phyloP scores from a whole-genome alignment of 257 asterid genomes.

The Rauvolfia tetraphylla region DNA sequence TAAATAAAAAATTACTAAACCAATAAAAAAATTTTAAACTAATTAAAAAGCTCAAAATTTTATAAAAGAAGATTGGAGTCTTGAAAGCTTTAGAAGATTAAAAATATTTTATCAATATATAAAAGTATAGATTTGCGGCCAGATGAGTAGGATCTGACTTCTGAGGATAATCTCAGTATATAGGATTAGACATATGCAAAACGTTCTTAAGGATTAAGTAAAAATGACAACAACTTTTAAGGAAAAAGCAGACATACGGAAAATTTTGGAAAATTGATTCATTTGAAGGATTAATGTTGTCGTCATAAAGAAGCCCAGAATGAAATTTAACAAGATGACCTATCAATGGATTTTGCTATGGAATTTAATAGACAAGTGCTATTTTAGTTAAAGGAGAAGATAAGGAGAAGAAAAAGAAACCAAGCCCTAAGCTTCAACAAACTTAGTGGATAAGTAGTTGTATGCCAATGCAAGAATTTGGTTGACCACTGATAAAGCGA shows the following conservation, averaged over 20 bases:
- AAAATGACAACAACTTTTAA: neutral
- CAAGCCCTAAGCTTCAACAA: neutral
- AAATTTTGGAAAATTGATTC: neutral
- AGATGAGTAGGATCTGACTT: too few species aligned
- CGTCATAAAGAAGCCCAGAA: neutral
- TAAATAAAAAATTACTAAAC: too few species aligned
- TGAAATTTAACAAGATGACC: neutral
- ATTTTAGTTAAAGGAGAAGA: neutral
- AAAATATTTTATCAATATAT: too few species aligned
- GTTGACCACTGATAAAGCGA: neutral
- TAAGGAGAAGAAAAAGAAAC: neutral
- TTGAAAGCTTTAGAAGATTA: too few species aligned
- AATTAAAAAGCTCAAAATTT: too few species aligned
- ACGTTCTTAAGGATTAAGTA: neutral
- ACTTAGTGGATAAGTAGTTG: conserved; percentile 8
- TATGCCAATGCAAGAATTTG: neutral
- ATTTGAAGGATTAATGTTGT: neutral
- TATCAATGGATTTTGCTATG: neutral
- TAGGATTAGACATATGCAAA: neutral
- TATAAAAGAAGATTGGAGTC: too few species aligned
- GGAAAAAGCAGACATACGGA: neutral
- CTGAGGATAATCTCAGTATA: too few species aligned
- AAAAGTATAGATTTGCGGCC: too few species aligned
- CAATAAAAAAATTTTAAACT: too few species aligned
- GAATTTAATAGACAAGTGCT: neutral